Base-by-base conservation (phyloP, 495 filamentous ascomycete species). In the Aspergillus panamensis region DNA sequence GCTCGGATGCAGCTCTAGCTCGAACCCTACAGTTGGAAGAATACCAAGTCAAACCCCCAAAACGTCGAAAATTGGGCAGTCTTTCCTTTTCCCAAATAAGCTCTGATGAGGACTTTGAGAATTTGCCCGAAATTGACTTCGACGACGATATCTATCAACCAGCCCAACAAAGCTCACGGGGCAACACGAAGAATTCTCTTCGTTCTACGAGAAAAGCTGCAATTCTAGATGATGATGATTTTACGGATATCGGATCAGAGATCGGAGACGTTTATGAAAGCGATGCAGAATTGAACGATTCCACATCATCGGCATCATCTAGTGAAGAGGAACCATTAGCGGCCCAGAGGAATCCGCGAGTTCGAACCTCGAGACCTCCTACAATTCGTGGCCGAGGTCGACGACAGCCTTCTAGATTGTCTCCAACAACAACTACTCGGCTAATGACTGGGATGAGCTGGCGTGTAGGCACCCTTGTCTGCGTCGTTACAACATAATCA, bases 11-110 rank as follows among this genome's bases (percentile, higher is more conserved):
- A 16, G 76, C 77, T 37, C 62, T 90, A 20, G 87, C 87, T 6
- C 73, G 71, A 53, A 74, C 65, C 30, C 73, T 90, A 39, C 87
- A 91, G 63, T 71, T 80, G 40, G 78, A 85, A 57, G 88, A 90
- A 64, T 85, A 87, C 60, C 66, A 70, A 16, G 54, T 65, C 9
- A 63, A 64, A 1, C 44, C 45, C 9, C 17, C 55, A n/a, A 72
- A 72, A 56, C 52, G 62, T 55, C 59, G 54, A 47, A 76, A 73
- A 57, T 48, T 63, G 8, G 44, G 37, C 31, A 51, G 48, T 42
- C 19, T 39, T 19, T 37, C 52, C 8, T 10, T 25, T 16, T 55
- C 61, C 20, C 57, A 53, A 35, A 51, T 42, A 20, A 45, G 58
- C 21, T 58, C 62, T 8, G 50, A 51, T 19, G 62, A 63, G 4